phyloP scores from a whole-genome alignment of 1,139 yeast species.

The Yamadazyma diospyri region DNA sequence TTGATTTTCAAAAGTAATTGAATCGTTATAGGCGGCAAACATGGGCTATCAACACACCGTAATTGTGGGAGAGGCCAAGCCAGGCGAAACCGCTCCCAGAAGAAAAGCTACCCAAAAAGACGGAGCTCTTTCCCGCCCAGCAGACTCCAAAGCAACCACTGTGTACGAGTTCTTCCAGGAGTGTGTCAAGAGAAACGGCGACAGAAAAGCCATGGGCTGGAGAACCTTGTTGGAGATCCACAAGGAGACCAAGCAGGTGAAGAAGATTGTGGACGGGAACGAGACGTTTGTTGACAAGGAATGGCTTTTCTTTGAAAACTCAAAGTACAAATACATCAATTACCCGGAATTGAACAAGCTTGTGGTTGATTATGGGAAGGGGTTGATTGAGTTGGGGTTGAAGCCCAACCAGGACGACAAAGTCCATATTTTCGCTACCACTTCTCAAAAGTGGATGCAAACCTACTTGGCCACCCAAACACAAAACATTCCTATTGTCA shows the following conservation, averaged over 20 bases:
- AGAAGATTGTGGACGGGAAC: slow-evolving; percentile 76
- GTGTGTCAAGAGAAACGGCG: slow-evolving; percentile 55
- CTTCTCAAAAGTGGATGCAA: slow-evolving; percentile 90
- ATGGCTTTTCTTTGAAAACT: slow-evolving; percentile 82
- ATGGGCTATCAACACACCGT: slow-evolving; percentile 42
- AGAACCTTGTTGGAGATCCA: slow-evolving; percentile 74
- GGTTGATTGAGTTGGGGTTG: slow-evolving; percentile 73
- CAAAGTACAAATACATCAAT: slow-evolving; percentile 64
- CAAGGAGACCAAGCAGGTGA: slow-evolving; percentile 69
- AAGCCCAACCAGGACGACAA: slow-evolving; percentile 57
- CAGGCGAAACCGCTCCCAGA: slow-evolving; percentile 91
- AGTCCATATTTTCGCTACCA: slow-evolving; percentile 80
- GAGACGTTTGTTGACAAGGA: slow-evolving; percentile 69
- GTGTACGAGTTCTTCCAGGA: slow-evolving; percentile 69
- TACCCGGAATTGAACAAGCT: slow-evolving; percentile 54
- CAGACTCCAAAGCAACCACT: slow-evolving; percentile 58
- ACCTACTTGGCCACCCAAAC: slow-evolving; percentile 73
- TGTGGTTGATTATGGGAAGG: slow-evolving; percentile 64
- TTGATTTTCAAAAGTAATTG: not conserved
- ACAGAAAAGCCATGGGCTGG: slow-evolving; percentile 67
- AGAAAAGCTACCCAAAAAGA: slow-evolving; percentile 63
- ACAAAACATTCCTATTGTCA: slow-evolving; percentile 82
- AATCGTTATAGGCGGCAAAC: not conserved
- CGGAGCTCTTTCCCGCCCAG: slow-evolving; percentile 54
- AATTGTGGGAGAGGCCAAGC: slow-evolving; percentile 75